Base-by-base conservation (phyloP, 2,329 filamentous ascomycete species). In the Endoconidiophora polonica region DNA sequence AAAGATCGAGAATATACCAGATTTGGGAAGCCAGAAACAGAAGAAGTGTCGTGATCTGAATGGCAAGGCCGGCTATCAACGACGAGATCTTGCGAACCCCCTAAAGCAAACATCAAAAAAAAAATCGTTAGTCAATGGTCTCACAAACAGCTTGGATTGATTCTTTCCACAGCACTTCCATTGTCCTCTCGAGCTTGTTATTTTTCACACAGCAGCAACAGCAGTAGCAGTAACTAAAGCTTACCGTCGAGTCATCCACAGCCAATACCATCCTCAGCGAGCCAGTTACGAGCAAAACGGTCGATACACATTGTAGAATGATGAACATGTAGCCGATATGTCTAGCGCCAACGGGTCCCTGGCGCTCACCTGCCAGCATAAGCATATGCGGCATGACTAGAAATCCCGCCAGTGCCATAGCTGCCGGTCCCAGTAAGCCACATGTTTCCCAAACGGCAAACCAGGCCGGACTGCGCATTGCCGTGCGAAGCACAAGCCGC, bases 381-480 rank as follows among this genome's bases (percentile, higher is more conserved):
- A 74, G 59, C 20, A 73, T 59, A 42, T 69, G 68, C 2, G 71
- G 70, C 16, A 73, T 58, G 5, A 68, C 56, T 20, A 66, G 58
- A 48, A 68, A 72, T 24, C 72, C 59, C 23, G 69, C 65, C 9
- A 63, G 60, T 9, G 64, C 65, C 54, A 73, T 64, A 38, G 71
- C 60, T 2, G 66, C 67, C 14, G 71, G 68, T 1, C 70, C 72
- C 36, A 71, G 57, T 18, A 68, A 59, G 1, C 69, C 71, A 16
- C 71, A 71, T 10, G 71, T 55, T 29, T 73, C 57, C 50, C 63
- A 71, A 3, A 74, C 55, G 9, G 64, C 59, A 54, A 72, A 71
- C 52, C 60, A 64, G 2, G 58, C 57, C 44, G 61, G 59, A 52
- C 58, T 64, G 38, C 60, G 59, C 6, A 58, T 57, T 24, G 62